These are phyloP conservation scores for Quercus wislizeni DNA, from an alignment of 306 rosid genomes.

Conservation along the genomic window DNA sequence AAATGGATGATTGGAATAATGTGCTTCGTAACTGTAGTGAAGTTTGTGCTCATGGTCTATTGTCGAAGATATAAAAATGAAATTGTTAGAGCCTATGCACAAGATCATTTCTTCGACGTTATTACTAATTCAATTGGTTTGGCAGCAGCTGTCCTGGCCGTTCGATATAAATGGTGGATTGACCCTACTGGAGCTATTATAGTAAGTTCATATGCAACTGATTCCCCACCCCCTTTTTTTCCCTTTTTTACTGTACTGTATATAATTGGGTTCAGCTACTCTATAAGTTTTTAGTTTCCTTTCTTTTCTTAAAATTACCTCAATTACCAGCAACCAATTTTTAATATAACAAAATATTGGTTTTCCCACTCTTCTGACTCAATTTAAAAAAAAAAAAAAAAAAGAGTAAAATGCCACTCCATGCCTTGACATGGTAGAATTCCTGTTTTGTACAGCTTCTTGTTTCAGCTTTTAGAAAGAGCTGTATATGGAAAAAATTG, in stretches of 20 bases:
- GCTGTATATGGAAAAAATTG: too few species aligned
- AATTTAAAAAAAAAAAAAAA: too few species aligned
- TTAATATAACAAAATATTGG: background rate
- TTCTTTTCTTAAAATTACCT: background rate
- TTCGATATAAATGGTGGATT: conserved; percentile 83
- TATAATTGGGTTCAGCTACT: background rate
- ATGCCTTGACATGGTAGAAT: too few species aligned
- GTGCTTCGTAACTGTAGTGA: conserved; percentile 58
- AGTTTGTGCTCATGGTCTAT: conserved; percentile 55
- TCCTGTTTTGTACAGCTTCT: too few species aligned
- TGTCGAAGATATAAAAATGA: conserved; percentile 76
- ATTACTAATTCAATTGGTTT: conserved; percentile 78
- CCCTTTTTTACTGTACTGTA: too few species aligned
- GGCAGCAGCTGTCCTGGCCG: conserved; percentile 67
- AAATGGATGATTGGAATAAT: conserved; percentile 91
- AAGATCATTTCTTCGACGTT: conserved; percentile 91
- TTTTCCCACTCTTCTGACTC: too few species aligned
- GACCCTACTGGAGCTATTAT: conserved; percentile 81
- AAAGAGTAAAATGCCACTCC: too few species aligned
- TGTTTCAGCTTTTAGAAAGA: too few species aligned
- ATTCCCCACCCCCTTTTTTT: background rate
- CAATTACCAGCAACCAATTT: background rate
- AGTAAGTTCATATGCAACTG: conserved; percentile 33
- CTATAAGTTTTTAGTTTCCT: background rate
- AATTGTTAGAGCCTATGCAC: conserved; percentile 81